phyloP scores from a whole-genome alignment of 1,284 basidiomycete genomes.

The Marasmius fiardii region DNA sequence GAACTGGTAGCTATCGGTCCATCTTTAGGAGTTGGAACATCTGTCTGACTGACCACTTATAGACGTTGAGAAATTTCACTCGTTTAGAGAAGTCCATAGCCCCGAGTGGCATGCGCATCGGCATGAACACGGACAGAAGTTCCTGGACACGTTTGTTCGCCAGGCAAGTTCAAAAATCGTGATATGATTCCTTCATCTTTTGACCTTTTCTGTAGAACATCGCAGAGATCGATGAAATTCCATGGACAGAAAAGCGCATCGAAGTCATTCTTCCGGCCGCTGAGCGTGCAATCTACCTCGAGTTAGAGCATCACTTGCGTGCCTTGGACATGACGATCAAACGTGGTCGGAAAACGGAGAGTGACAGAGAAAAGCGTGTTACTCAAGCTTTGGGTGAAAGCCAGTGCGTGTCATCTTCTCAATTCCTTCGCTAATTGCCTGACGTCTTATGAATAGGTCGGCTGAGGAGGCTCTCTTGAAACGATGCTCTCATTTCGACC shows the following conservation, averaged over 20 bases:
- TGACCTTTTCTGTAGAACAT: conserved; percentile 62
- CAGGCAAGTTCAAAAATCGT: conserved; percentile 51
- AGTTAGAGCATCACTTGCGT: conserved; percentile 92
- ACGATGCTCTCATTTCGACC: conserved; percentile 90
- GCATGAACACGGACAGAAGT: conserved; percentile 79
- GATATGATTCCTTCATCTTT: background rate
- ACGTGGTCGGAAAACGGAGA: conserved; percentile 82
- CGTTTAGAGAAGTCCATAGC: conserved; percentile 92
- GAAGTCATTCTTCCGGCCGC: conserved; percentile 83
- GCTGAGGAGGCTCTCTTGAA: conserved; percentile 91
- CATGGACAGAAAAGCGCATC: conserved; percentile 68
- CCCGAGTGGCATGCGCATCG: conserved; percentile 90
- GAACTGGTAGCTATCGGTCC: conserved; percentile 57
- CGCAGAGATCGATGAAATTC: conserved; percentile 95
- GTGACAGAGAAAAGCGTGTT: conserved; percentile 87
- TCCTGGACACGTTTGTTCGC: conserved; percentile 82
- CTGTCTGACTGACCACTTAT: conserved; percentile 8
- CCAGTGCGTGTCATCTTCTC: conserved; percentile 49
- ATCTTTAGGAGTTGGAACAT: background rate
- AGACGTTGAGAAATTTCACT: conserved; percentile 93
- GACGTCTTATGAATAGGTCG: conserved; percentile 41
- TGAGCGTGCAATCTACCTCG: conserved; percentile 92
- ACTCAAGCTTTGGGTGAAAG: conserved; percentile 87
- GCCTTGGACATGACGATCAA: conserved; percentile 87
- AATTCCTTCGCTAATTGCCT: background rate